Conservation (phyloP, 345 rosid genomes). For the Pistacia atlantica region DNA sequence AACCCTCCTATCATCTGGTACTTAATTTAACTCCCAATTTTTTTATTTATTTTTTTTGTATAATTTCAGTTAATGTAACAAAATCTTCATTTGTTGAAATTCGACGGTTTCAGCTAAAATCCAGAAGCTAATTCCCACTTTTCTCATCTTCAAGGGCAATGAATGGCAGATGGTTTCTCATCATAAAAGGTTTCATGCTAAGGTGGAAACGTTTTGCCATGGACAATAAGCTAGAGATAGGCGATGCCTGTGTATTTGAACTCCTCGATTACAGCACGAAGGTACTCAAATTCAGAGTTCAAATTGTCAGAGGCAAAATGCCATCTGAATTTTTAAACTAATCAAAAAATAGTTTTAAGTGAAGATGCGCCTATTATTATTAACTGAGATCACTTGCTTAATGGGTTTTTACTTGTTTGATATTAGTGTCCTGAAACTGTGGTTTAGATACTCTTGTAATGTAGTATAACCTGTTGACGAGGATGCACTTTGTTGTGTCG, state of each 20-base stretch:
- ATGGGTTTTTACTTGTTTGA: no score
- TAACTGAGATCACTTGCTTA: conserved; percentile 8
- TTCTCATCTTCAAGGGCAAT: conserved; percentile 23
- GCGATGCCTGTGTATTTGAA: conserved; percentile 39
- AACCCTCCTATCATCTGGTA: conserved; percentile 24
- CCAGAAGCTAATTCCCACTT: conserved; percentile 2
- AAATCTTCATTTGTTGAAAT: neutral
- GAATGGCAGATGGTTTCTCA: conserved; percentile 23
- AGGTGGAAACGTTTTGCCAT: conserved; percentile 27
- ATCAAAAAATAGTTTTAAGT: conserved; percentile 1
- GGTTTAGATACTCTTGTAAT: neutral
- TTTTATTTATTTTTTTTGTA: neutral
- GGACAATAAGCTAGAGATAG: conserved; percentile 31
- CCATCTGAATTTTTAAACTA: conserved; percentile 16
- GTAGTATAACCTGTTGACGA: neutral
- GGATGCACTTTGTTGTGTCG: neutral
- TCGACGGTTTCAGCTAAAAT: conserved; percentile 27
- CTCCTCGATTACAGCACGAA: conserved; percentile 19
- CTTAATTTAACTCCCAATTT: neutral
- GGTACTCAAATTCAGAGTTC: conserved; percentile 29
- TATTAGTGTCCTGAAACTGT: neutral
- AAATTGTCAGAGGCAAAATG: conserved; percentile 34
- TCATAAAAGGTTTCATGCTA: conserved; percentile 11
- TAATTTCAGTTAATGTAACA: neutral
- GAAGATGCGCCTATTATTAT: conserved; percentile 18